These are phyloP conservation scores for Ricinus communis DNA, from an alignment of 345 rosid genomes.

Conservation along the genomic window DNA sequence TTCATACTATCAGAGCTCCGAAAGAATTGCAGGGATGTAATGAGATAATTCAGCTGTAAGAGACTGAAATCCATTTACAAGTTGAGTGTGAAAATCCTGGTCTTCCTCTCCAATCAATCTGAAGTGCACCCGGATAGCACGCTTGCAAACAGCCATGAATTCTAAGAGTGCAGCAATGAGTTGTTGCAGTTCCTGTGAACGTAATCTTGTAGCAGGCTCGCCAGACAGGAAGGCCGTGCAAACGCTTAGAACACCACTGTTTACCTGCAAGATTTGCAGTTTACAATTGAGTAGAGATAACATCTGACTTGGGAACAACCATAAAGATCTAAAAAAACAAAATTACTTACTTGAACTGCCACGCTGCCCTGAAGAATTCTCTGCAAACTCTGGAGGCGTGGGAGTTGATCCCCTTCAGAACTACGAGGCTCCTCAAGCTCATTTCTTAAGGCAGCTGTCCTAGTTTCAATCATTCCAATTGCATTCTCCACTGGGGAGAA, in stretches of 20 bases:
- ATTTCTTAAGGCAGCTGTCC: conserved; percentile 87
- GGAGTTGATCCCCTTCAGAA: conserved; percentile 96
- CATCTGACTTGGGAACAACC: neutral
- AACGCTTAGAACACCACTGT: conserved; percentile 96
- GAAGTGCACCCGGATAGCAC: conserved; percentile 92
- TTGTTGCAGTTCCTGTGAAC: conserved; percentile 95
- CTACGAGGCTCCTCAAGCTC: conserved; percentile 99
- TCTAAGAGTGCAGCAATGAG: conserved; percentile 95
- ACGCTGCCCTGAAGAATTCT: conserved; percentile 99
- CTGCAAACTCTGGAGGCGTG: conserved; percentile 94
- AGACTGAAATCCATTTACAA: conserved; percentile 97
- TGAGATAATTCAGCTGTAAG: conserved; percentile 95
- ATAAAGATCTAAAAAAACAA: neutral
- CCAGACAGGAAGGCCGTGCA: conserved; percentile 98
- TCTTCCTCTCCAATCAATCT: conserved; percentile 96
- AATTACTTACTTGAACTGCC: conserved; percentile 78
- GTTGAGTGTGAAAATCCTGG: conserved; percentile 98
- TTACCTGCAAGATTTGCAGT: conserved; percentile 57
- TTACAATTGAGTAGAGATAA: neutral
- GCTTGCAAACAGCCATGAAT: conserved; percentile 99
- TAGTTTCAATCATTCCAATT: conserved; percentile 97
- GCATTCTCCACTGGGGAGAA: conserved; percentile 99
- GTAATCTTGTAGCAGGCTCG: conserved; percentile 94
- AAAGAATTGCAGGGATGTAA: conserved; percentile 96
- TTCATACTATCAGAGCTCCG: conserved; percentile 59